Base-by-base conservation (phyloP, 2,329 filamentous ascomycete species). In the Alternaria solani region DNA sequence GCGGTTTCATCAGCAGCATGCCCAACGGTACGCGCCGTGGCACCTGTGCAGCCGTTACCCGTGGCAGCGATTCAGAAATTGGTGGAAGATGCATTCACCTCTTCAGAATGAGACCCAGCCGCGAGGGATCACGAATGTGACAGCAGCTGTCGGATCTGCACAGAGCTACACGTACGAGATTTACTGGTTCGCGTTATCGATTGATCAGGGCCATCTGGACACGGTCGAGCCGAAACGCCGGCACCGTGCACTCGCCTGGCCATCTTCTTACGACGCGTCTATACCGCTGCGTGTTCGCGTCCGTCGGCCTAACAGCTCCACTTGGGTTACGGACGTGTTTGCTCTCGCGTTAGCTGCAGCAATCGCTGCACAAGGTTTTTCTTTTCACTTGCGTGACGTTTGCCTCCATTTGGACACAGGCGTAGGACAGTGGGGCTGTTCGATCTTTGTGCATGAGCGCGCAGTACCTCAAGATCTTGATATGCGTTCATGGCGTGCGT, bases 251-350 rank as follows among this genome's bases (percentile, higher is more conserved):
- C 69, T 59, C 57, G 59, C 54, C 55, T 63, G 74, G 57, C 57
- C 57, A 60, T 49, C 53, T 57, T 60, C 43, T 42, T 51, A 46
- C 66, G 70, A 78, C 75, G 75, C 75, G 75, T 78, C 66, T 59
- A 67, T 70, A 67, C 58, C 68, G 70, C 67, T 59, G 61, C 60
- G 66, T 59, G 61, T 61, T 71, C 67, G 66, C 66, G 66, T 69
- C 65, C 61, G 62, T 67, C 64, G 46, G 46, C 46, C 46, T 14
- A 36, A 51, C 48, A 51, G 63, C 64, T 70, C 69, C 66, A 70
- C 66, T 62, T 58, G 55, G 62, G 64, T 51, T 47, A 46, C 55
- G 46, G 54, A 57, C 59, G 23, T 56, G 59, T 51, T 54, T 62
- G 57, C 39, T 57, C 38, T 56, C 43, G 62, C 39, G 53, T 55